Evolutionary conservation across 768 basidiomycete species (phyloP), one percentile per base, ranked within the genome.

Genomic region (Suillus bovinus): DNA sequence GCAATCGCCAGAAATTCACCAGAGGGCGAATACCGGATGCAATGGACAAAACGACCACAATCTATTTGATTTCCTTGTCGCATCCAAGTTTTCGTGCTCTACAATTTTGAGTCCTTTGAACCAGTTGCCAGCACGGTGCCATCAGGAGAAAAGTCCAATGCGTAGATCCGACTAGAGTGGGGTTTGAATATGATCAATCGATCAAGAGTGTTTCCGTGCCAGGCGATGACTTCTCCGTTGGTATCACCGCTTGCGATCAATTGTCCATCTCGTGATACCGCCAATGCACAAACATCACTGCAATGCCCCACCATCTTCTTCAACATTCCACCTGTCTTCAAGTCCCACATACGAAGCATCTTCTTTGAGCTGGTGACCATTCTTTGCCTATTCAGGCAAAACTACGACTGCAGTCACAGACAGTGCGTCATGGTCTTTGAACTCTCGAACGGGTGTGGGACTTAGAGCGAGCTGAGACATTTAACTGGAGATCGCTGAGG

Each of bases 61-160:
- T 5, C 7, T 1, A 53, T 34, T 53, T 13, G n/a, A 3, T 34
- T 6, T 53, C 33, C n/a, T 22, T n/a, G n/a, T 2, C 34, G n/a
- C 14, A 8, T 3, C 33, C 34, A 5, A 22, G 34, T 54, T 34
- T 54, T 36, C 1, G 53, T 54, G 33, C 7, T 34, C 53, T 33
- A 54, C 22, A 54, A 1, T 11, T 54, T 22, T 8, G 53, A 22
- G 34, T 54, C 53, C 6, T 1, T 6, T 36, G 53, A 54, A 36
- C 53, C 53, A 34, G 33, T 34, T 3, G 53, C 53, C n/a, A 54
- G 53, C 2, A 9, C 14, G 22, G 53, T 54, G 8, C 53, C 53
- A 36, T 36, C 53, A 16, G 33, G 33, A 54, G 53, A 54, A 54
- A 54, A 54, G 13, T 54, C 33, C 10, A 54, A 41, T n/a, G 53